Base-by-base conservation (phyloP, 208 protist genomes). In the Tritrichomonas musculus region DNA sequence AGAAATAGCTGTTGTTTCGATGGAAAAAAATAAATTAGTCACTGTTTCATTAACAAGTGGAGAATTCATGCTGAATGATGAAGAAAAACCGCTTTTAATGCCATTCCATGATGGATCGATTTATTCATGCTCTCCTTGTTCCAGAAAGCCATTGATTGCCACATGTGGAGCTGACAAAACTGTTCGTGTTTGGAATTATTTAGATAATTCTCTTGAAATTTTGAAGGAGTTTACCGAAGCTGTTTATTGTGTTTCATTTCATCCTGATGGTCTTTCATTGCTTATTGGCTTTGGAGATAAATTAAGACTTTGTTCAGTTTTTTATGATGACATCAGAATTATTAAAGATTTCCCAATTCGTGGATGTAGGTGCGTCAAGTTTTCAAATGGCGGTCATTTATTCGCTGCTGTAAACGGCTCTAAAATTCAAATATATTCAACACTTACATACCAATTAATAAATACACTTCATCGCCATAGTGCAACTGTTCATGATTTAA, bases 361-460 rank as follows among this genome's bases (percentile, higher is more conserved):
- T 65, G 96, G 95, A 93, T 98, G 97, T 96, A 88, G 95, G 33
- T 93, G 94, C 93, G 98, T 97, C 93, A 95, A 96, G 75, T 99
- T 98, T 96, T 98, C 97, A 93, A 97, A 96, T 93, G 98, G 98
- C 44, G 98, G 98, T 39, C 97, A 98, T 93, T 97, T 97, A 93
- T 99, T 99, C 94, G 98, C 98, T 22, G 98, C 97, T 20, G 97
- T 97, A 82, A 97, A 98, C 95, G 97, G 96, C 30, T 98, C 97
- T 93, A 98, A 97, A 36, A 98, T 99, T 93, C 97, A 98, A 93
- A 96, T 99, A 3, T 98, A 98, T 95, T 97, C 96, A 93, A 97
- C 97, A 36, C 98, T 98, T 95, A 98, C 98, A 14, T 92, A 57
- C 25, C 75, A 98, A 96, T 95, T 97, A 64, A 94, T 99, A 39